Evolutionary conservation across 1,284 basidiomycete genomes (phyloP).

Genomic region (Pseudozyma tsukubaensis): DNA sequence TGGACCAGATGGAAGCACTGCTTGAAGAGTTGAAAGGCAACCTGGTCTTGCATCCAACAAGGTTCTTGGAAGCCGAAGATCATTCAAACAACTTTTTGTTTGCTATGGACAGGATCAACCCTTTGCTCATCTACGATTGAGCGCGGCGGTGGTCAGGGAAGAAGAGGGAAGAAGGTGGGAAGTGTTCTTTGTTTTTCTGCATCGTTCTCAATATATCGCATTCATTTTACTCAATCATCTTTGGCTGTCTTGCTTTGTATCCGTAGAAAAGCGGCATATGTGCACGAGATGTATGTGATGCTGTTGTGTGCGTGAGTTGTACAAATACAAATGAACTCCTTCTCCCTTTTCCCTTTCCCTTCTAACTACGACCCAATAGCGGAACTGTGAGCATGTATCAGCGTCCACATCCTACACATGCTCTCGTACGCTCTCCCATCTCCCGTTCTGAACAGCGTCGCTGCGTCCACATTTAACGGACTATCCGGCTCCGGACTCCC

Average conservation of each 20-base stretch:
- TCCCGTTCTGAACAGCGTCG: slow-evolving; percentile 48
- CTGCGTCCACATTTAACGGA: slow-evolving; percentile 69
- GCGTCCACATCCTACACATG: slow-evolving; percentile 58
- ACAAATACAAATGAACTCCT: slow-evolving; percentile 12
- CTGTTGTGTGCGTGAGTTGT: slow-evolving; percentile 3
- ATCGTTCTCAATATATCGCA: neutral
- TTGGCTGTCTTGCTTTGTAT: too few species aligned
- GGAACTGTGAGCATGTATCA: slow-evolving; percentile 20
- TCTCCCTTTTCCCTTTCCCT: neutral
- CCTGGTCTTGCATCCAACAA: slow-evolving; percentile 60
- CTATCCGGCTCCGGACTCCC: slow-evolving; percentile 66
- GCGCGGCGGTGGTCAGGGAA: neutral
- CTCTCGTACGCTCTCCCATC: slow-evolving; percentile 52
- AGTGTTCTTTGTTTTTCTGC: neutral
- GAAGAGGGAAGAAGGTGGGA: neutral
- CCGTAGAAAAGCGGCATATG: neutral
- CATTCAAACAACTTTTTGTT: slow-evolving; percentile 61
- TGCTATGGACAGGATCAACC: slow-evolving; percentile 64
- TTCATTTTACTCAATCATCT: neutral
- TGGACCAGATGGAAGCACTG: slow-evolving; percentile 62
- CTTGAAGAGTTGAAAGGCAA: slow-evolving; percentile 58
- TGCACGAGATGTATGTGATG: neutral
- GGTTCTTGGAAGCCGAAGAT: slow-evolving; percentile 66
- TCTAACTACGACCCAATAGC: neutral
- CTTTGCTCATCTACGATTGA: slow-evolving; percentile 53